Evolutionary conservation across 805 yeast genomes (phyloP), one percentile per base, ranked within the genome.

Genomic region (Zygosaccharomyces kombuchaensis): DNA sequence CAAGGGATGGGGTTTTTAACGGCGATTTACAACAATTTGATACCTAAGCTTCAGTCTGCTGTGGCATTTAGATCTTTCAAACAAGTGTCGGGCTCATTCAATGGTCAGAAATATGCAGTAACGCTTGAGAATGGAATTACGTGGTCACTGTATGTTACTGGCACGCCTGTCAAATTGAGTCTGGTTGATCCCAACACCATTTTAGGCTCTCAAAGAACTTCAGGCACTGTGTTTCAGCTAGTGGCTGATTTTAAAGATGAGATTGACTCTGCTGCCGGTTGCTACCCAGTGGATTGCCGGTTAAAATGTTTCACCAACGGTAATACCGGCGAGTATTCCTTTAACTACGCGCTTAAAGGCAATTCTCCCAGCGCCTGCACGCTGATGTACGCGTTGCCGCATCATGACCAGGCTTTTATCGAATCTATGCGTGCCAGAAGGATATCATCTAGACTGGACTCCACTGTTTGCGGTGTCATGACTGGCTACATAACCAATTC

Each of bases 1-100:
- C 90, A 84, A 63, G 97, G 97, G 44, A 74, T 75, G 75, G 96
- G 96, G 6, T 80, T 86, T 51, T 78, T 86, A 12, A 83, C 96
- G 26, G 87, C 82, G 22, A 65, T 76, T 21, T 82, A 76, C 51
- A 73, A 75, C 58, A 66, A 70, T 48, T 65, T 81, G 55, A 71
- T 71, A 23, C 84, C 88, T 2, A 62, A 66, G 47, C 53, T 84
- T 21, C 72, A 74, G n/a, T 77, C 86, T 19, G 75, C 73, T 23
- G 84, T 84, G 22, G 95, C 95, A 0, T 70, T 85, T 44, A 77
- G 74, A 49, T 67, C 69, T 14, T 70, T 84, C 45, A 66, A 68
- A 2, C 68, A 65, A 25, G 62, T 55, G 1, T 68, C 70, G 1
- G 62, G 69, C 2, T 66, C 73, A 21, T 59, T 72, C 48, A 44